Conservation (phyloP, 2,329 filamentous ascomycete genomes). For the Ustilaginoidea virens region DNA sequence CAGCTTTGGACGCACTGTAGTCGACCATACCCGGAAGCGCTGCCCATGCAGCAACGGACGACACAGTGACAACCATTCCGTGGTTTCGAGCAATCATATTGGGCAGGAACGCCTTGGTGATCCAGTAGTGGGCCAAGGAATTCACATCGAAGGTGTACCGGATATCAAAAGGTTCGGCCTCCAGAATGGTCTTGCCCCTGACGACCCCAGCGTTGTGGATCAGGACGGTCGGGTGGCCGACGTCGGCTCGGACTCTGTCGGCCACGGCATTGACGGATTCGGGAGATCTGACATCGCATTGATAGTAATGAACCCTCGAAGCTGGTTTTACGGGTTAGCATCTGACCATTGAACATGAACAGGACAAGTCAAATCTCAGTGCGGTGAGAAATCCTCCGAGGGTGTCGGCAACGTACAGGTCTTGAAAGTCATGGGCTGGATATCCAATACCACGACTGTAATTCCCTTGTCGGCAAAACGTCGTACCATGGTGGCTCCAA, state of each 20-base stretch:
- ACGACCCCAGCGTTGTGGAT: conserved; percentile 59
- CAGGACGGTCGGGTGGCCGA: conserved; percentile 52
- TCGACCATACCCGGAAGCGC: conserved; percentile 49
- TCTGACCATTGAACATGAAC: not conserved
- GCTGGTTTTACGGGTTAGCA: conserved; percentile 8
- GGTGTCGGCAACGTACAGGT: conserved; percentile 30
- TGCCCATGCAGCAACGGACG: conserved; percentile 46
- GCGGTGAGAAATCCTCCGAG: no score
- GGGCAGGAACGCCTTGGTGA: conserved; percentile 52
- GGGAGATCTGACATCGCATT: conserved; percentile 52
- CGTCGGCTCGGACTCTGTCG: conserved; percentile 31
- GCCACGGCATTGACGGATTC: conserved; percentile 36
- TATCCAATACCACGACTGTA: conserved; percentile 57
- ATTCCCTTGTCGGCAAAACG: conserved; percentile 48
- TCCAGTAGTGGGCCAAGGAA: conserved; percentile 49
- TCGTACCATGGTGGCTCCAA: conserved; percentile 50
- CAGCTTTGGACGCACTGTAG: conserved; percentile 52
- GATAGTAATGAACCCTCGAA: conserved; percentile 48
- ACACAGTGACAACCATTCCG: conserved; percentile 58
- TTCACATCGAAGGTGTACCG: conserved; percentile 60
- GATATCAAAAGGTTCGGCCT: conserved; percentile 39
- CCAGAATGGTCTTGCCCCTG: conserved; percentile 45
- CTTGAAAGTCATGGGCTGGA: conserved; percentile 43
- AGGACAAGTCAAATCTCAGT: no score
- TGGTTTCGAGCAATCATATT: conserved; percentile 47